Evolutionary conservation across 192 early-diverging fungal species (phyloP).

Genomic region (Linnemannia exigua): DNA sequence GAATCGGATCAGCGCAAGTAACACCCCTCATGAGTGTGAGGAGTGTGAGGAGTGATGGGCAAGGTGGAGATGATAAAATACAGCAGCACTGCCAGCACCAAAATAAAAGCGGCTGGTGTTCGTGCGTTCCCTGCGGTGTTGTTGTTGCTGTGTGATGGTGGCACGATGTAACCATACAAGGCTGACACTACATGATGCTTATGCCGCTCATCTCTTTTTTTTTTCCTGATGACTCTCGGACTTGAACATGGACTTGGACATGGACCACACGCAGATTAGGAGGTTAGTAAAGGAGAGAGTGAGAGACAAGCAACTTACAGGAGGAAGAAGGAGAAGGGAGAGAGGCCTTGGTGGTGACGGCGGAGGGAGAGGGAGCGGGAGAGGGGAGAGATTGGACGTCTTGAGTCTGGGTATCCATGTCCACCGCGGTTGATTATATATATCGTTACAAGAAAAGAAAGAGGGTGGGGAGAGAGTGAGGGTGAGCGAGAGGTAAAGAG

Average conservation of each 20-base stretch:
- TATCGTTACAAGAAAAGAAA: not conserved
- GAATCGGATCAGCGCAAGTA: constrained; percentile 5
- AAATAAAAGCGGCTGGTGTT: not conserved
- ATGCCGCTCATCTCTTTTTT: not conserved
- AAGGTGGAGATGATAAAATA: not conserved
- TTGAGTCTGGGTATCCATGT: constrained; percentile 3
- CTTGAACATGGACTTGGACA: not conserved
- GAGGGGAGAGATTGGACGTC: not conserved
- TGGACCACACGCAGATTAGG: not conserved
- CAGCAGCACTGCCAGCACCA: not conserved
- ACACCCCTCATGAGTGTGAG: not conserved
- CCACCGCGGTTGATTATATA: not conserved
- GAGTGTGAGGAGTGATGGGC: not conserved
- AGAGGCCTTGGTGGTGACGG: constrained; percentile 6
- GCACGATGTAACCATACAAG: constrained; percentile 7
- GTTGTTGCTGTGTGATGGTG: not conserved
- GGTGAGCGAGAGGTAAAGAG: not conserved
- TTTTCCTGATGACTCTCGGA: not conserved
- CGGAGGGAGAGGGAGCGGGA: not conserved
- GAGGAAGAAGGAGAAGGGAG: not conserved
- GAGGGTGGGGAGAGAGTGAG: not conserved
- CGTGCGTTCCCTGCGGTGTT: not conserved
- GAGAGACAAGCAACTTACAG: constrained; percentile 2
- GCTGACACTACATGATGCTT: not conserved
- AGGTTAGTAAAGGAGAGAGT: not conserved